Evolutionary conservation across 2,329 filamentous ascomycete genomes (phyloP).

Genomic region (Sarocladium kiliense): DNA sequence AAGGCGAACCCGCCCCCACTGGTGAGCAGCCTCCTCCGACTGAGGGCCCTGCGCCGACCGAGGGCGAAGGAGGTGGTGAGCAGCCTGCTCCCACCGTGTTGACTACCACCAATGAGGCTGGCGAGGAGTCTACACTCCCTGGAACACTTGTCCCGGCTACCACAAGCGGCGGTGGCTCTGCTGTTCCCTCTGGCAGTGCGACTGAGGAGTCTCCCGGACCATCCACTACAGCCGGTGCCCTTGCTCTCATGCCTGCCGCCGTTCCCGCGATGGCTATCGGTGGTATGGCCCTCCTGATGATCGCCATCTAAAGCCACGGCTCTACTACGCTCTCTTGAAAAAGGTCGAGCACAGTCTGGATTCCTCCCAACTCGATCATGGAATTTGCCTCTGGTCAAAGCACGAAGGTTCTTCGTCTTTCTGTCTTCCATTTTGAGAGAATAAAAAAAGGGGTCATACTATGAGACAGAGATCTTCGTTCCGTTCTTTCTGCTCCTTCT

Average conservation of each 20-base stretch:
- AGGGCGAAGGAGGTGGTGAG: constrained; percentile 10
- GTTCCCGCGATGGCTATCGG: background rate
- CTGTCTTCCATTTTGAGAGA: background rate
- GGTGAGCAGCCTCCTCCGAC: constrained; percentile 10
- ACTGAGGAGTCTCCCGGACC: background rate
- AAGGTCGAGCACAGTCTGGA: background rate
- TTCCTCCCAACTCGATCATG: background rate
- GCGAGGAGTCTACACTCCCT: constrained; percentile 15
- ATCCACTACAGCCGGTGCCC: background rate
- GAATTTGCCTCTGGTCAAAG: background rate
- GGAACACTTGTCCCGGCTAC: constrained; percentile 6
- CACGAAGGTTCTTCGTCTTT: background rate
- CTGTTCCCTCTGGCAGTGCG: background rate
- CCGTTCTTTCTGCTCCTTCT: background rate
- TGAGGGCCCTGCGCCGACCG: background rate
- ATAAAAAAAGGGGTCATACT: background rate
- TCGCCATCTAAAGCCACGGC: background rate
- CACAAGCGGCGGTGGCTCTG: background rate
- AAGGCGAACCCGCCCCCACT: constrained; percentile 1
- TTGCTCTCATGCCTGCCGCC: background rate
- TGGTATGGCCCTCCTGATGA: background rate
- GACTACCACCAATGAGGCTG: constrained; percentile 2
- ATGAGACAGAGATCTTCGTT: background rate
- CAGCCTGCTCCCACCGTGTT: constrained; percentile 2
- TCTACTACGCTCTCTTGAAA: background rate